Evolutionary conservation across 1,284 basidiomycete species (phyloP).

Genomic region (Microbotryomycetes sp.): DNA sequence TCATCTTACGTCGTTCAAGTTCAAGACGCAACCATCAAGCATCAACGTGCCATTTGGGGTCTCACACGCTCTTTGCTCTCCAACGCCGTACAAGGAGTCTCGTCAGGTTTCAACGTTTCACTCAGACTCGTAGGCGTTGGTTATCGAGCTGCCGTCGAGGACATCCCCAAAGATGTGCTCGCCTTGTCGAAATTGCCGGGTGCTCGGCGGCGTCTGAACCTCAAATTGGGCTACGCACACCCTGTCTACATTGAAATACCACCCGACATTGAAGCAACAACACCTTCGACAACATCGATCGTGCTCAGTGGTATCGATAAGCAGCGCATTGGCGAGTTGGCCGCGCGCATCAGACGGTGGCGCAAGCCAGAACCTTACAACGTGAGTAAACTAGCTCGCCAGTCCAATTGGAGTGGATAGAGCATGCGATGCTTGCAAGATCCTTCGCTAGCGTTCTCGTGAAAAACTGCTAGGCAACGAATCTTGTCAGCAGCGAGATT

Average conservation of each 20-base stretch:
- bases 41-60: slow-evolving; percentile 87
- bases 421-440: background rate
- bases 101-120: slow-evolving; percentile 73
- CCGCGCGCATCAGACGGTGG: slow-evolving; percentile 73
- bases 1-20: slow-evolving; percentile 8
- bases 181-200: slow-evolving; percentile 27
- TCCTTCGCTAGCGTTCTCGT: background rate
- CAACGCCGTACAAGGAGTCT: slow-evolving; percentile 87
- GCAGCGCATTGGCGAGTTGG: slow-evolving; percentile 71
- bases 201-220: slow-evolving; percentile 51
- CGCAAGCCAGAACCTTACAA: slow-evolving; percentile 95
- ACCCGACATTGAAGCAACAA: slow-evolving; percentile 60
- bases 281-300: slow-evolving; percentile 49
- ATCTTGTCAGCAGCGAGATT: background rate
- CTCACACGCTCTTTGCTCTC: slow-evolving; percentile 78
- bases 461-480: background rate
- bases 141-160: slow-evolving; percentile 80
- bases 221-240: slow-evolving; percentile 90
- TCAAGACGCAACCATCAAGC: slow-evolving; percentile 19
- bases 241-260: slow-evolving; percentile 72
- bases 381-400: slow-evolving; percentile 65
- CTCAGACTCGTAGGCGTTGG: slow-evolving; percentile 91
- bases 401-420: background rate
- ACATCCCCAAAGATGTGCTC: slow-evolving; percentile 54
- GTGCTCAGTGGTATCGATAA: slow-evolving; percentile 51